These are phyloP conservation scores for Candida saitoana DNA, from an alignment of 805 yeast genomes.

Conservation along the genomic window DNA sequence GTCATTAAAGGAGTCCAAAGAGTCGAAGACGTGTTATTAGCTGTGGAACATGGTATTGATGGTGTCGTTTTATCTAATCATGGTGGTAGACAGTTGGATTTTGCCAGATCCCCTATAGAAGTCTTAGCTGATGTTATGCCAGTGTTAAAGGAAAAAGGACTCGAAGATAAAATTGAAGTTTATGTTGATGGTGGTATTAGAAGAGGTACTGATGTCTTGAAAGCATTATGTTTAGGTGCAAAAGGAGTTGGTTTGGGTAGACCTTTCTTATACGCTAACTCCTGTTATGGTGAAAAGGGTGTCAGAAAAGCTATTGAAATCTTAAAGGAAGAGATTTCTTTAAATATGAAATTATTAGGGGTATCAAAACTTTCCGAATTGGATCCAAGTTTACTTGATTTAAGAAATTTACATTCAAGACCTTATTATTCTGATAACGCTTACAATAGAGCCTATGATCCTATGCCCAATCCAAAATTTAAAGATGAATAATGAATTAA, in stretches of 20 bases:
- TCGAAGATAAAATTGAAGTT: conserved; percentile 53
- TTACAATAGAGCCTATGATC: conserved; percentile 3
- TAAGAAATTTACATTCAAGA: conserved; percentile 9
- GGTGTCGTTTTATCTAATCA: conserved; percentile 73
- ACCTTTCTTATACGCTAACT: conserved; percentile 71
- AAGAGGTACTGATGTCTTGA: conserved; percentile 69
- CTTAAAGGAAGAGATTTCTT: conserved; percentile 55
- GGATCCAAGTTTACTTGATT: conserved; percentile 6
- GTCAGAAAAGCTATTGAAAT: conserved; percentile 61
- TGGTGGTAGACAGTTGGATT: conserved; percentile 72
- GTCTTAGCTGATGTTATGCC: conserved; percentile 54
- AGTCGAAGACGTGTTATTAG: conserved; percentile 59
- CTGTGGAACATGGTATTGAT: conserved; percentile 54
- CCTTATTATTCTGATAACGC: conserved; percentile 2
- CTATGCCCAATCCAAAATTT: conserved; percentile 1
- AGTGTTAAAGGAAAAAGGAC: conserved; percentile 35
- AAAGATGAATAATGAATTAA: conserved; percentile 2
- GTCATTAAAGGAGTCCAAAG: conserved; percentile 61
- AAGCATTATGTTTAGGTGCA: conserved; percentile 76
- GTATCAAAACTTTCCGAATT: conserved; percentile 22
- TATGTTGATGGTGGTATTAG: conserved; percentile 76
- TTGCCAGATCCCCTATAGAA: conserved; percentile 57
- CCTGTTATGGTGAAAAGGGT: conserved; percentile 77
- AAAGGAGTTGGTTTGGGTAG: conserved; percentile 73
- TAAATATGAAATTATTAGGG: conserved; percentile 66